Percentiles rank a stretch among this genome's conserved stretches.
Conservation (phyloP, 2,329 filamentous ascomycete species). For the Hypoxylon sp. region DNA sequence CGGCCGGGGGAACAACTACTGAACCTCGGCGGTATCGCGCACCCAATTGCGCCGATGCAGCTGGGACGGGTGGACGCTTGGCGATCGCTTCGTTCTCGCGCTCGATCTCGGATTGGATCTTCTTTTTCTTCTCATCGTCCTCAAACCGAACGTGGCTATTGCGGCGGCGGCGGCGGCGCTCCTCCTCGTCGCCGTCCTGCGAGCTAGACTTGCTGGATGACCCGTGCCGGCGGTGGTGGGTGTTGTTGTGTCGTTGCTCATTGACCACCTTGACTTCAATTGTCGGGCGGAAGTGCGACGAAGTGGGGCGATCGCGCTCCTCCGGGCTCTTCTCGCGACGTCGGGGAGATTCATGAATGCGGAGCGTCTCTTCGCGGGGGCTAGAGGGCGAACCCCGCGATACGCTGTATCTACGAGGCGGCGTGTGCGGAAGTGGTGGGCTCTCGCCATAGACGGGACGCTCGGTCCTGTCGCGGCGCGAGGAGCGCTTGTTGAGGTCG, state of each 20-base stretch:
- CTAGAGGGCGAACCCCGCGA: constrained; percentile 61
- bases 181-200: constrained; percentile 45
- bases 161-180: constrained; percentile 52
- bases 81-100: constrained; percentile 61
- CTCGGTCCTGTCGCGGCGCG: constrained; percentile 57
- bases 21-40: constrained; percentile 51
- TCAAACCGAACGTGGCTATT: constrained; percentile 48
- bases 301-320: constrained; percentile 44
- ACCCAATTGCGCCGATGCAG: constrained; percentile 44
- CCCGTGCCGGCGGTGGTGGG: constrained; percentile 56
- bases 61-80: constrained; percentile 54
- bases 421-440: constrained; percentile 63
- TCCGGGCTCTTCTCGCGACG: constrained; percentile 45
- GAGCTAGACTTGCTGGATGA: constrained; percentile 56
- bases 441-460: constrained; percentile 62
- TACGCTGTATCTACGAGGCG: constrained; percentile 60
- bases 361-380: constrained; percentile 49
- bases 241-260: constrained; percentile 49
- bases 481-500: constrained; percentile 53
- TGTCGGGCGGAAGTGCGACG: constrained; percentile 50
- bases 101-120: constrained; percentile 56
- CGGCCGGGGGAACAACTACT: constrained; percentile 53
- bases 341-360: constrained; percentile 33
- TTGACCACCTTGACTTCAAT: constrained; percentile 59
- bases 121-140: constrained; percentile 48